Evolutionary conservation across 2,329 filamentous ascomycete genomes (phyloP).

Genomic region (Parastagonospora nodorum): DNA sequence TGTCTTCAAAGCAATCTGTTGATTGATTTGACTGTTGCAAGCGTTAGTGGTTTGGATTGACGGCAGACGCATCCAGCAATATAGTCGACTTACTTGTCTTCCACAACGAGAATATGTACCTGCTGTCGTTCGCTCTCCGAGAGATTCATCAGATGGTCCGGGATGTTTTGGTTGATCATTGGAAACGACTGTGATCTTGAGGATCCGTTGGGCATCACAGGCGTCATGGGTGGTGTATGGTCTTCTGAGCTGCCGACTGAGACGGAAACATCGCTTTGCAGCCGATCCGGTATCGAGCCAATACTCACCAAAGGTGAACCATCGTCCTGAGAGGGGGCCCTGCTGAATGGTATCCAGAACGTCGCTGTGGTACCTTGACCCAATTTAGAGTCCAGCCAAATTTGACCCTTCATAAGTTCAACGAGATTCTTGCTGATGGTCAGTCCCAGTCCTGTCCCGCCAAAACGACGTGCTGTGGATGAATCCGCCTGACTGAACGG

Average conservation of each 20-base stretch:
- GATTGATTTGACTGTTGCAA: conserved; percentile 61
- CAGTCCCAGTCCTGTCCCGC: conserved; percentile 76
- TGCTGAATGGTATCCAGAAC: conserved; percentile 79
- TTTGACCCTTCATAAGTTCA: conserved; percentile 78
- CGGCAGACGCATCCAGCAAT: not conserved
- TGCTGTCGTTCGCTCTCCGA: conserved; percentile 63
- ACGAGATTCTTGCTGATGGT: conserved; percentile 80
- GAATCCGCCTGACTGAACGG: conserved; percentile 84
- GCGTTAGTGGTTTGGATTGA: conserved; percentile 4
- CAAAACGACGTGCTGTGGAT: conserved; percentile 78
- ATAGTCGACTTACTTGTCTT: conserved; percentile 73
- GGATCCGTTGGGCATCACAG: conserved; percentile 26
- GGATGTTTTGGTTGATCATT: conserved; percentile 26
- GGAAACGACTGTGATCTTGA: conserved; percentile 31
- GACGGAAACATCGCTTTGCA: conserved; percentile 62
- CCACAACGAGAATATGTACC: conserved; percentile 75
- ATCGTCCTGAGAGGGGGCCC: conserved; percentile 61
- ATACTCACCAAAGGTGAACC: conserved; percentile 63
- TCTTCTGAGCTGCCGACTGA: conserved; percentile 72
- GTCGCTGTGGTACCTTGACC: conserved; percentile 74
- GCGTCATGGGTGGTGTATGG: conserved; percentile 51
- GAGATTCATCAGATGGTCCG: conserved; percentile 52
- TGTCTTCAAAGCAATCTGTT: conserved; percentile 76
- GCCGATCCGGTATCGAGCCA: conserved; percentile 68
- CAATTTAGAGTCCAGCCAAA: conserved; percentile 69